A percentile compares a stretch with the other conserved stretches of the same genome.
These are phyloP conservation scores for Elsinoe arachidis DNA, from an alignment of 2,329 filamentous ascomycete genomes.

Conservation along the genomic window DNA sequence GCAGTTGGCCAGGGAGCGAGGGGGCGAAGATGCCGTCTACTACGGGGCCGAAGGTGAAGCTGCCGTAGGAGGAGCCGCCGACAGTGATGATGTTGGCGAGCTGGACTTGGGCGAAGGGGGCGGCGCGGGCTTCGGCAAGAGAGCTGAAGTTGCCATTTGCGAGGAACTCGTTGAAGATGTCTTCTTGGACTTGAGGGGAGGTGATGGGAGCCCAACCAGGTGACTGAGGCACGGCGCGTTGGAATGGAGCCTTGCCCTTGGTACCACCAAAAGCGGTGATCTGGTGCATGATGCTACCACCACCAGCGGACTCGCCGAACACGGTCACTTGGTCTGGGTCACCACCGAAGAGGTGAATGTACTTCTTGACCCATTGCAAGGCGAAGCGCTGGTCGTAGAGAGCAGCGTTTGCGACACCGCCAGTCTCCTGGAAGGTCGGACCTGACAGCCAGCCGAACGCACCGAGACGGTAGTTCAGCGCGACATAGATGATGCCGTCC, in stretches of 20 bases:
- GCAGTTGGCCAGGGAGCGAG: conserved; percentile 37
- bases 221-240: conserved; percentile 39
- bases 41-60: conserved; percentile 39
- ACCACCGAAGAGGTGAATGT: conserved; percentile 49
- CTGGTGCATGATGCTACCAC: conserved; percentile 47
- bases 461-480: conserved; percentile 42
- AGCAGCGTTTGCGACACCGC: conserved; percentile 39
- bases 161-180: conserved; percentile 33
- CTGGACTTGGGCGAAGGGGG: conserved; percentile 34
- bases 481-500: conserved; percentile 39
- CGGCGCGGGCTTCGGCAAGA: conserved; percentile 36
- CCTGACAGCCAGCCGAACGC: conserved; percentile 43
- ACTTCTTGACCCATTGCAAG: conserved; percentile 48
- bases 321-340: conserved; percentile 38
- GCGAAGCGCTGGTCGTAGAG: conserved; percentile 48
- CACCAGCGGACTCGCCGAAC: conserved; percentile 45
- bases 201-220: conserved; percentile 35
- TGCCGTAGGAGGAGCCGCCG: conserved; percentile 33
- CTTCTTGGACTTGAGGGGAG: conserved; percentile 31
- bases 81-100: conserved; percentile 38
- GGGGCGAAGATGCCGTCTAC: conserved; percentile 44
- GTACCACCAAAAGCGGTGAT: conserved; percentile 45
- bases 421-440: conserved; percentile 35
- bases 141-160: conserved; percentile 35
- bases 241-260: conserved; percentile 36